A percentile compares a stretch with the other conserved stretches of the same genome.
phyloP scores from a whole-genome alignment of 352 stramenopile species.

The Phytophthora capsici region DNA sequence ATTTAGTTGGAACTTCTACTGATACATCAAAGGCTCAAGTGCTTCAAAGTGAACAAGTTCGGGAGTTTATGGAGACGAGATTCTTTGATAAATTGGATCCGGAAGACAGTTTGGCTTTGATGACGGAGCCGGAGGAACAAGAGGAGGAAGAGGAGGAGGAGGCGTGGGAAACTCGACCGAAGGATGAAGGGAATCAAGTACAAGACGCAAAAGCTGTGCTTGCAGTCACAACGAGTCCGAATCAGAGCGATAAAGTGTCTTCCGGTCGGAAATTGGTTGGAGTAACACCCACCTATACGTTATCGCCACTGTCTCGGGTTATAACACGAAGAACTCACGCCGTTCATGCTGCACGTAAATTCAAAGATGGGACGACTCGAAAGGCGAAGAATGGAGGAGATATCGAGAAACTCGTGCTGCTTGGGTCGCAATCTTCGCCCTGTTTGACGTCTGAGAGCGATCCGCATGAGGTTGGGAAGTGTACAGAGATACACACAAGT shows the following conservation, averaged over 20 bases:
- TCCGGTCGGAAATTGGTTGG: background rate
- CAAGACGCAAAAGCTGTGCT: background rate
- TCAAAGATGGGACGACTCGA: constrained; percentile 34
- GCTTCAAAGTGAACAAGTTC: constrained; percentile 4
- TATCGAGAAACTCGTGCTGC: constrained; percentile 19
- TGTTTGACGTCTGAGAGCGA: constrained; percentile 5
- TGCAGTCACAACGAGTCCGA: background rate
- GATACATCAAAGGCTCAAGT: background rate
- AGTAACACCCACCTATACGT: constrained; percentile 16
- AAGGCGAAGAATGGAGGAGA: constrained; percentile 21
- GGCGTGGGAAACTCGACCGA: constrained; percentile 4
- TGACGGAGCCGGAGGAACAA: constrained; percentile 27
- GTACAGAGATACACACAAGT: background rate
- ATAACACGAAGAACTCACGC: constrained; percentile 54
- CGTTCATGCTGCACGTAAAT: constrained; percentile 47
- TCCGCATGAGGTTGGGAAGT: background rate
- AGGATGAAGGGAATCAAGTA: constrained; percentile 24
- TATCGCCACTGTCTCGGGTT: constrained; percentile 53
- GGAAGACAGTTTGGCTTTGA: constrained; percentile 35
- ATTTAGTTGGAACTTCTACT: constrained; percentile 32
- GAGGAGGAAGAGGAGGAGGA: constrained; percentile 14
- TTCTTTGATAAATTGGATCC: constrained; percentile 38
- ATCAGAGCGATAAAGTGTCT: background rate
- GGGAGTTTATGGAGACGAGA: constrained; percentile 18
- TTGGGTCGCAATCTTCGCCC: constrained; percentile 29